Percentiles rank a stretch among this genome's conserved stretches.
Evolutionary conservation across 345 rosid species (phyloP).

Genomic region (Alliaria petiolata): DNA sequence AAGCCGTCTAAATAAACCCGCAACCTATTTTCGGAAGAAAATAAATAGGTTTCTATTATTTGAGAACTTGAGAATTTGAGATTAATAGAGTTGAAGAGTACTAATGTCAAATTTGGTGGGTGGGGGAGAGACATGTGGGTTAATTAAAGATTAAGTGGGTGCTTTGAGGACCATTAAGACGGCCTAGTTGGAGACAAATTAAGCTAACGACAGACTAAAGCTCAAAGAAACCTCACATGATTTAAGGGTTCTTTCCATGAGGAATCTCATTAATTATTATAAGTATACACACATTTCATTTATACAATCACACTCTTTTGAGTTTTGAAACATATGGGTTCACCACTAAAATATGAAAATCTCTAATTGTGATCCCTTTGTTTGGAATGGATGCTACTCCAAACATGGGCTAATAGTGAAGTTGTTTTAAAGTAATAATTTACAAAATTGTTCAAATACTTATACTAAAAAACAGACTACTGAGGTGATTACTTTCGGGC

Average conservation of each 20-base stretch:
- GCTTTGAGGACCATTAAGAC: conserved; percentile 31
- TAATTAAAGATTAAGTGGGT: conserved; percentile 25
- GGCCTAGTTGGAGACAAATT: conserved; percentile 21
- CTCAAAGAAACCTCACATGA: conserved; percentile 31
- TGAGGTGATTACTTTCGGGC: neutral
- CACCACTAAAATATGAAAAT: neutral
- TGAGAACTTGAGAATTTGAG: too few species aligned
- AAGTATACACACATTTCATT: neutral
- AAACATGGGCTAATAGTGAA: neutral
- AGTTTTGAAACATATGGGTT: neutral
- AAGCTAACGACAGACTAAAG: conserved; percentile 29
- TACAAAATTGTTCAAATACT: neutral
- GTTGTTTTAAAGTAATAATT: neutral
- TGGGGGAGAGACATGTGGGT: conserved; percentile 20
- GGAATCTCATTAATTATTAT: conserved; percentile 3
- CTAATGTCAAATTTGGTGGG: neutral
- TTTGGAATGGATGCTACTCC: neutral
- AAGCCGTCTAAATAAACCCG: neutral
- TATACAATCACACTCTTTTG: neutral
- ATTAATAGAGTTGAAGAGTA: neutral
- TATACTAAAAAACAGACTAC: neutral
- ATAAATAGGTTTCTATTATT: neutral
- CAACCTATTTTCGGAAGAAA: neutral
- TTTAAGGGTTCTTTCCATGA: conserved; percentile 16
- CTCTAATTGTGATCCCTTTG: neutral